These are phyloP conservation scores for Neophaeococcomyces mojaviensis DNA, from an alignment of 2,329 filamentous ascomycete genomes.

Conservation along the genomic window DNA sequence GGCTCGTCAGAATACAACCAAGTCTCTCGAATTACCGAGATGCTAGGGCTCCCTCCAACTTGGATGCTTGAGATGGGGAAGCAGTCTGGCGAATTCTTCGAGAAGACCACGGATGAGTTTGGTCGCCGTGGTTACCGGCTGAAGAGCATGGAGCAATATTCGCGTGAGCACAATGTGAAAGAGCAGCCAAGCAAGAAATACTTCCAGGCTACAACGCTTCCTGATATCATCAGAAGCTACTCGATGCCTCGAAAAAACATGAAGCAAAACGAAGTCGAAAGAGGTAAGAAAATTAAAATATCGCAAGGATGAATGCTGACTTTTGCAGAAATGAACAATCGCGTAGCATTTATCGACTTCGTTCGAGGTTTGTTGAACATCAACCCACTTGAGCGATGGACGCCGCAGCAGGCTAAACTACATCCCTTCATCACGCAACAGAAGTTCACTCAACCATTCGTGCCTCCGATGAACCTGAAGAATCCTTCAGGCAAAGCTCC, in stretches of 20 bases:
- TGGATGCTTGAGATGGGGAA: constrained; percentile 99
- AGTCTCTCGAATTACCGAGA: constrained; percentile 92
- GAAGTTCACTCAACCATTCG: constrained; percentile 92
- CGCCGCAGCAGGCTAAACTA: constrained; percentile 90
- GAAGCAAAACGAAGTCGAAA: constrained; percentile 92
- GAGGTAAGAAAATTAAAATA: constrained; percentile 57
- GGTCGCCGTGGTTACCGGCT: constrained; percentile 83
- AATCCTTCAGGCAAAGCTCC: constrained; percentile 80
- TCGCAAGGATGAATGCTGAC: constrained; percentile 18
- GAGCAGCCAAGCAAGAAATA: constrained; percentile 99
- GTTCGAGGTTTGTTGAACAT: constrained; percentile 87
- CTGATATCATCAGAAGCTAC: constrained; percentile 96
- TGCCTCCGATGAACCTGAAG: constrained; percentile 95
- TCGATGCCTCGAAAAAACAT: constrained; percentile 99
- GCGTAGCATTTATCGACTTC: constrained; percentile 95
- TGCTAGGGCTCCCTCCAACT: constrained; percentile 90
- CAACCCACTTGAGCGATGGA: constrained; percentile 94
- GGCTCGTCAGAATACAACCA: constrained; percentile 99
- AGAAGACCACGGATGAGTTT: constrained; percentile 86
- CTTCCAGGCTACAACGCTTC: constrained; percentile 86
- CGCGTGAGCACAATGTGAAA: constrained; percentile 88
- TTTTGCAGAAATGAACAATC: constrained; percentile 86
- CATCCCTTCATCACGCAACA: constrained; percentile 98
- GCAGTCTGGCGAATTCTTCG: constrained; percentile 93
- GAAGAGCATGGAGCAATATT: constrained; percentile 97